Conservation (phyloP, 805 yeast species). For the Millerozyma miso region DNA sequence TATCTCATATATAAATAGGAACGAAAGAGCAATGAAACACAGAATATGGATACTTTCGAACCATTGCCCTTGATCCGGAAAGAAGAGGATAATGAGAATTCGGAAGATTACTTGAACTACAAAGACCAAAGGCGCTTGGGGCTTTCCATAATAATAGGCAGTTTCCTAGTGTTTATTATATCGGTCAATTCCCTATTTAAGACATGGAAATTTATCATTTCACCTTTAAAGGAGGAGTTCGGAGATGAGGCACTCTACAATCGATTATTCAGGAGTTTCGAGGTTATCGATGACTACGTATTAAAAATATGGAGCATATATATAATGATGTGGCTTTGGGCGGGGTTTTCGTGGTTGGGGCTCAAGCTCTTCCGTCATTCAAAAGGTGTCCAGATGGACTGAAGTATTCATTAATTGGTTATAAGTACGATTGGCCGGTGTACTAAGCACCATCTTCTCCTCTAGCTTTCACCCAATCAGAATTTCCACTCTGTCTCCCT, state of each 20-base stretch:
- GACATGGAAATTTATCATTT: conserved; percentile 31
- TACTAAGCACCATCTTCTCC: conserved; percentile 64
- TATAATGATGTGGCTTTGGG: conserved; percentile 56
- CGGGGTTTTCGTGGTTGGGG: conserved; percentile 72
- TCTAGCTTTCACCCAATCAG: conserved; percentile 69
- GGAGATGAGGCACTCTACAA: conserved; percentile 10
- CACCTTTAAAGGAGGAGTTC: conserved; percentile 19
- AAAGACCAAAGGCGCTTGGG: conserved; percentile 13
- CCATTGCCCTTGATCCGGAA: not conserved
- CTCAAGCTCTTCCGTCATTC: conserved; percentile 78
- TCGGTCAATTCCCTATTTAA: conserved; percentile 32
- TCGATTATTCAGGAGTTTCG: conserved; percentile 11
- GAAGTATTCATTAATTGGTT: not conserved
- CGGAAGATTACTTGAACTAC: not conserved
- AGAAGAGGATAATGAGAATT: not conserved
- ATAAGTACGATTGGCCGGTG: not conserved
- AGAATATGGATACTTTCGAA: not conserved
- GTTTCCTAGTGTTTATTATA: conserved; percentile 31
- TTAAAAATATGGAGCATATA: conserved; percentile 37
- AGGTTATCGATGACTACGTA: conserved; percentile 25
- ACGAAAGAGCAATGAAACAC: not conserved
- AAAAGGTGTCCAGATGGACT: conserved; percentile 45
- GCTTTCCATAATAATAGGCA: conserved; percentile 20
- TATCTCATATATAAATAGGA: too few relatives aligned
- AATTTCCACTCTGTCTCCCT: conserved; percentile 74